Evolutionary conservation across 2,329 filamentous ascomycete genomes (phyloP), one percentile per base, ranked within the genome.

Genomic region (Colletotrichum sp.): DNA sequence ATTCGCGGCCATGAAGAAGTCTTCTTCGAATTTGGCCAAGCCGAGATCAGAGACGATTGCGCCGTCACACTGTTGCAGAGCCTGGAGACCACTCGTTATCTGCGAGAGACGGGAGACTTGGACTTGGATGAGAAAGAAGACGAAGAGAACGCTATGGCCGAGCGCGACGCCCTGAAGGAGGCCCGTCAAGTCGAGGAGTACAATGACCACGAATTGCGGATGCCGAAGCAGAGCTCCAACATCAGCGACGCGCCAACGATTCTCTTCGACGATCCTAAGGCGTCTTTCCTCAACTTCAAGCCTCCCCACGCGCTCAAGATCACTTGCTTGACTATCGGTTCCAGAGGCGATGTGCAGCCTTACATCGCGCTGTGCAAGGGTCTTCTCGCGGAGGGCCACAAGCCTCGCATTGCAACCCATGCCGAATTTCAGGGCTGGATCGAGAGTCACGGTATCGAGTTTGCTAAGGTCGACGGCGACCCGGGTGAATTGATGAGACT

Each of bases 281-380:
- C 95, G 6, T 98, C 96, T 0, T 94, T 98, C 73, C 89, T 98
- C 77, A 95, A 97, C 79, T 98, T 98, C 86, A 98, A 98, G 84
- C 96, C 97, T 0, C 86, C 92, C 3, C 89, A 95, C 79, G 88
- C 96, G 3, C 87, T 99, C 82, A 93, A 89, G 24, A 94, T 99
- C 75, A 98, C 96, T 2, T 99, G 97, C 82, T 87, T 99, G 48
- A 99, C 97, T 0, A 99, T 99, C 77, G 97, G 97, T 18, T 98
- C 96, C 15, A 91, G 97, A 75, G 97, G 97, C 28, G 97, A 99
- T 82, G 96, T 99, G 6, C 97, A 99, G 83, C 97, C 97, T 1
- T 99, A 98, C 83, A 98, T 99, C 82, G 96, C 97, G 1, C 88
- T 99, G 1, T 98, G 97, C 86, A 98, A 98, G 82, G 95, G 95